Conservation (phyloP, 768 basidiomycete genomes). For the Antrodiella citrinella region DNA sequence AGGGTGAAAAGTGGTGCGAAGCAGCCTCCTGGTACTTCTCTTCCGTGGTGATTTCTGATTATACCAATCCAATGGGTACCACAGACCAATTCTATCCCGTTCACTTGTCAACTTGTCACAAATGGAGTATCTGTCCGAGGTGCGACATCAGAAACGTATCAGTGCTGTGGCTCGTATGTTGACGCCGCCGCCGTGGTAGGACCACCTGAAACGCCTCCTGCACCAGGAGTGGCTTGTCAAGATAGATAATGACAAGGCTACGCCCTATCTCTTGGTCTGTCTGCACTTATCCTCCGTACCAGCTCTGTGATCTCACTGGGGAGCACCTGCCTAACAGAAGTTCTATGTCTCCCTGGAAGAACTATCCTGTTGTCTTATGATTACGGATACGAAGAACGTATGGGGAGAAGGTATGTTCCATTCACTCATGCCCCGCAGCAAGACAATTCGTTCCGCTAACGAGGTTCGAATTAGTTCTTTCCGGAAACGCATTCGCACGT, state of each 20-base stretch:
- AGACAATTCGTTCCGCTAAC: not conserved
- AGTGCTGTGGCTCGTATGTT: not conserved
- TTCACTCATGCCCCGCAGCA: not conserved
- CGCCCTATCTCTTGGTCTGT: conserved; percentile 68
- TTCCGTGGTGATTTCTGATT: not conserved
- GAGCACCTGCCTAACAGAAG: conserved; percentile 56
- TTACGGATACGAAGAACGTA: conserved; percentile 68
- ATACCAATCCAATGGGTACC: not conserved
- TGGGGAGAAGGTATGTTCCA: conserved; percentile 61
- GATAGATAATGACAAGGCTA: conserved; percentile 47
- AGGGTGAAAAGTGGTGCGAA: not conserved
- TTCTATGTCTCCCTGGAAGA: conserved; percentile 50
- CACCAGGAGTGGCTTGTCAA: conserved; percentile 72
- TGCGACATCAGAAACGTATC: conserved; percentile 12
- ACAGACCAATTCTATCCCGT: not conserved
- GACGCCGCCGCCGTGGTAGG: conserved; percentile 34
- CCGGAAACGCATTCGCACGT: conserved; percentile 47
- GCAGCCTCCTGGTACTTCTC: not conserved
- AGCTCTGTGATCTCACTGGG: not conserved
- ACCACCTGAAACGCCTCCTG: conserved; percentile 46
- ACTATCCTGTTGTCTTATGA: conserved; percentile 47
- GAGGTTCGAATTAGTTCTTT: conserved; percentile 12
- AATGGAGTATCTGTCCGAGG: conserved; percentile 48
- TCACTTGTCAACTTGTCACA: not conserved
- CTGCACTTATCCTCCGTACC: not conserved